A percentile compares a stretch with the other conserved stretches of the same genome.
phyloP scores from a whole-genome alignment of 352 stramenopile genomes.

The Peronospora destructor region DNA sequence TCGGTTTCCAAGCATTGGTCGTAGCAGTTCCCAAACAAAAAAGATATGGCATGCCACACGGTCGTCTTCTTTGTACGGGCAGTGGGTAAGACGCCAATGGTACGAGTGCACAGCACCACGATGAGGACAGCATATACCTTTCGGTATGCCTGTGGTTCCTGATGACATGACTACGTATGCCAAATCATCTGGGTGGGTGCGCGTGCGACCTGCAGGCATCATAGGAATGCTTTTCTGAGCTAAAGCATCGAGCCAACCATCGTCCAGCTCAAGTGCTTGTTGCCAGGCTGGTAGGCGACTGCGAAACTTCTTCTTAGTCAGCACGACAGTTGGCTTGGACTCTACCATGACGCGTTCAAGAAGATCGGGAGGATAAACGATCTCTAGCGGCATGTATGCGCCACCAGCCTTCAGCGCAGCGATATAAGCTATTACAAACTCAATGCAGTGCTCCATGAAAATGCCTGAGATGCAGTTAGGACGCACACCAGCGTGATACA shows the following conservation, averaged over 20 bases:
- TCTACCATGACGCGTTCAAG: slow-evolving; percentile 86
- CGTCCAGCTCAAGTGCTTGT: slow-evolving; percentile 57
- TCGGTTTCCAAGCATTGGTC: slow-evolving; percentile 84
- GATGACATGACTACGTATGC: slow-evolving; percentile 91
- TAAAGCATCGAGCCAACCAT: slow-evolving; percentile 39
- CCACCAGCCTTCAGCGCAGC: slow-evolving; percentile 86
- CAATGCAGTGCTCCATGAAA: slow-evolving; percentile 89
- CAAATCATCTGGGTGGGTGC: slow-evolving; percentile 77
- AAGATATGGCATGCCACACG: slow-evolving; percentile 91
- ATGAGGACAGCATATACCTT: slow-evolving; percentile 91
- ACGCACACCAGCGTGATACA: slow-evolving; percentile 57
- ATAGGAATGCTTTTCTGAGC: slow-evolving; percentile 22
- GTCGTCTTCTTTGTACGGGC: slow-evolving; percentile 62
- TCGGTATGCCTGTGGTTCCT: slow-evolving; percentile 88
- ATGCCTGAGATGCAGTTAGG: slow-evolving; percentile 68
- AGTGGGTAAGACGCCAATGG: slow-evolving; percentile 80
- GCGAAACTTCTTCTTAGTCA: slow-evolving; percentile 76
- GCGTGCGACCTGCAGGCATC: slow-evolving; percentile 54
- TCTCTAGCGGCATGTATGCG: slow-evolving; percentile 87
- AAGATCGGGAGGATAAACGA: slow-evolving; percentile 87
- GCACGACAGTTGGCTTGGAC: slow-evolving; percentile 78
- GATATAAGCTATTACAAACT: slow-evolving; percentile 90
- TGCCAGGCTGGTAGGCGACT: slow-evolving; percentile 65
- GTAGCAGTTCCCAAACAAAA: slow-evolving; percentile 92
- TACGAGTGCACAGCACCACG: slow-evolving; percentile 90